phyloP scores from a whole-genome alignment of 2,329 filamentous ascomycete species.

The Nemania sp. region DNA sequence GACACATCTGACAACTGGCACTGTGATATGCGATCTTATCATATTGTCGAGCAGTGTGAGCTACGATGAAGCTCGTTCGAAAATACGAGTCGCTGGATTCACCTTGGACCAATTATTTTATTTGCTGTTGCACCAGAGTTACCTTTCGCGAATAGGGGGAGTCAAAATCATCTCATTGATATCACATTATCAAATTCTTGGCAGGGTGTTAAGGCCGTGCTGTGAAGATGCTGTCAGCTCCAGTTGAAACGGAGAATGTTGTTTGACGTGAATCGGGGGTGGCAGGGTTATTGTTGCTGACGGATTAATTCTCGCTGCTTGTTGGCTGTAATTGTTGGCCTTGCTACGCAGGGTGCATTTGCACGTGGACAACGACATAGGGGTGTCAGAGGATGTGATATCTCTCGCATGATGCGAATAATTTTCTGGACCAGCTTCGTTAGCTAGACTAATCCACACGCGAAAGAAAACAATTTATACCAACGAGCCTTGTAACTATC shows the following conservation, averaged over 20 bases:
- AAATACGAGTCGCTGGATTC: background rate
- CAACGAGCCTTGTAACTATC: background rate
- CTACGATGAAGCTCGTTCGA: background rate
- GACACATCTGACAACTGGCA: conserved; percentile 7
- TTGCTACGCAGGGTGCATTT: conserved; percentile 16
- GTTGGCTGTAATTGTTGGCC: conserved; percentile 14
- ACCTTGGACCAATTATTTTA: conserved; percentile 8
- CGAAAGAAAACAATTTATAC: conserved; percentile 17
- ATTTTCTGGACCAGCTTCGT: conserved; percentile 30
- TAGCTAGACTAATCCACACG: conserved; percentile 23
- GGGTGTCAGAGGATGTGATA: conserved; percentile 15
- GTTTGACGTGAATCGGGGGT: background rate
- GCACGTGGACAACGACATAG: background rate
- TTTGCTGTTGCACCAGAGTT: background rate
- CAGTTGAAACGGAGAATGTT: background rate
- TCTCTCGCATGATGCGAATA: conserved; percentile 27
- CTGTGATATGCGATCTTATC: background rate
- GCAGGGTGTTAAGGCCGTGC: background rate
- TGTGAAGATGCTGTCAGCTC: background rate
- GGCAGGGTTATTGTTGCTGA: conserved; percentile 15
- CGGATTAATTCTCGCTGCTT: conserved; percentile 13
- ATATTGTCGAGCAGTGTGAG: background rate
- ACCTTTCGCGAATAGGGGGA: background rate
- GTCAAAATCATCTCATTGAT: conserved; percentile 1
- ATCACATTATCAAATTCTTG: conserved; percentile 1